Evolutionary conservation across 2,329 filamentous ascomycete genomes (phyloP).

Genomic region (Neonectria ditissima): DNA sequence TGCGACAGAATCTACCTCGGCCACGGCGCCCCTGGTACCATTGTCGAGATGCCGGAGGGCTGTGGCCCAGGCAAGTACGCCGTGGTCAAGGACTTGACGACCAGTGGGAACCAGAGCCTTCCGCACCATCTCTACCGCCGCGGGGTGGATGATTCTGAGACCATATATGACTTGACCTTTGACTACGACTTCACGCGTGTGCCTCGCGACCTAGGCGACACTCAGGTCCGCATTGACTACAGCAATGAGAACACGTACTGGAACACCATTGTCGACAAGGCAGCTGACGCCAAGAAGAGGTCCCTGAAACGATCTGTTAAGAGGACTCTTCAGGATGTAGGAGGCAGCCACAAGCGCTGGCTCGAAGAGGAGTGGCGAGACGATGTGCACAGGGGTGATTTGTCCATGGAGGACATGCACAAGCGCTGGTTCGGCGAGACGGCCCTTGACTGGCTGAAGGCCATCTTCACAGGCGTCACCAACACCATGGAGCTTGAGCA

Average conservation of each 20-base stretch:
- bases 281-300: slow-evolving; percentile 16
- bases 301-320: slow-evolving; percentile 29
- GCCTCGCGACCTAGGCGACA: no score
- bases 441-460: slow-evolving; percentile 47
- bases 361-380: slow-evolving; percentile 54
- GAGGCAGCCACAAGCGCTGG: slow-evolving; percentile 50
- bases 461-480: slow-evolving; percentile 15
- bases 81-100: no score
- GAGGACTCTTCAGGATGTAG: slow-evolving; percentile 45
- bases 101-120: no score
- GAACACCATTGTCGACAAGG: slow-evolving; percentile 45
- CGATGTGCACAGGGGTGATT: slow-evolving; percentile 45
- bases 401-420: slow-evolving; percentile 47
- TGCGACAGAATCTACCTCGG: no score
- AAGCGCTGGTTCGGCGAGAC: slow-evolving; percentile 52
- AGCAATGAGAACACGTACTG: slow-evolving; percentile 54
- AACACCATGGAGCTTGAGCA: slow-evolving; percentile 45
- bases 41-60: no score
- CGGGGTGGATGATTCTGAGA: no score
- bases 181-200: no score
- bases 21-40: no score
- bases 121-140: no score
- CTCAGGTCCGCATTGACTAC: slow-evolving; percentile 55
- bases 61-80: no score
- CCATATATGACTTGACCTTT: no score